A percentile compares a stretch with the other conserved stretches of the same genome.
Conservation (phyloP, 2,329 filamentous ascomycete genomes). For the Paraphaeosphaeria sporulosa region DNA sequence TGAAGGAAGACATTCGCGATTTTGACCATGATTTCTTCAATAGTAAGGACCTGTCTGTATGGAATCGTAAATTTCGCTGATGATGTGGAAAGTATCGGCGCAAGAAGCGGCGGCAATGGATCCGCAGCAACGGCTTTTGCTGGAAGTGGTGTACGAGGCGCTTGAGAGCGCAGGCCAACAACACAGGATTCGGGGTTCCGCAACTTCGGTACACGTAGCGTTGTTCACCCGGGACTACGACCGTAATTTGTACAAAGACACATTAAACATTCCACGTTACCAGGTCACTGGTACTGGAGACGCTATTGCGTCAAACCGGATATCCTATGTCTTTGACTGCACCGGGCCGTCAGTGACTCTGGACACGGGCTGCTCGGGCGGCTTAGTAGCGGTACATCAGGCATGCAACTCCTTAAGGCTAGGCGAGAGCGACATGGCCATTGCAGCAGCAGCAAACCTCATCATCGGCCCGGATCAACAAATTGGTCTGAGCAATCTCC, state of each 20-base stretch:
- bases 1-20: neutral
- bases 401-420: conserved; percentile 27
- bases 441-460: conserved; percentile 49
- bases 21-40: conserved; percentile 3
- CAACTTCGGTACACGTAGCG: neutral
- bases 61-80: neutral
- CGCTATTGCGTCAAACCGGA: conserved; percentile 18
- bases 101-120: conserved; percentile 1
- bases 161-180: conserved; percentile 1
- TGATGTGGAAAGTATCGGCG: neutral
- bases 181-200: neutral
- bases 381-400: conserved; percentile 21
- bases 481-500: conserved; percentile 9
- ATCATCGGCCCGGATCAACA: conserved; percentile 26
- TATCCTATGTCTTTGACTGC: conserved; percentile 20
- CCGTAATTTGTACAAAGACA: neutral
- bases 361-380: conserved; percentile 26
- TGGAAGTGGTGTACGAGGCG: neutral
- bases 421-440: conserved; percentile 35
- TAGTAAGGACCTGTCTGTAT: neutral
- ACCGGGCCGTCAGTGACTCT: conserved; percentile 21
- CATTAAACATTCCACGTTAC: neutral
- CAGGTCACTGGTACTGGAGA: conserved; percentile 8
- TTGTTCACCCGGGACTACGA: conserved; percentile 2
- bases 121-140: neutral